A percentile compares a stretch with the other conserved stretches of the same genome.
Conservation (phyloP, 2,329 filamentous ascomycete genomes). For the Thyridium curvatum region DNA sequence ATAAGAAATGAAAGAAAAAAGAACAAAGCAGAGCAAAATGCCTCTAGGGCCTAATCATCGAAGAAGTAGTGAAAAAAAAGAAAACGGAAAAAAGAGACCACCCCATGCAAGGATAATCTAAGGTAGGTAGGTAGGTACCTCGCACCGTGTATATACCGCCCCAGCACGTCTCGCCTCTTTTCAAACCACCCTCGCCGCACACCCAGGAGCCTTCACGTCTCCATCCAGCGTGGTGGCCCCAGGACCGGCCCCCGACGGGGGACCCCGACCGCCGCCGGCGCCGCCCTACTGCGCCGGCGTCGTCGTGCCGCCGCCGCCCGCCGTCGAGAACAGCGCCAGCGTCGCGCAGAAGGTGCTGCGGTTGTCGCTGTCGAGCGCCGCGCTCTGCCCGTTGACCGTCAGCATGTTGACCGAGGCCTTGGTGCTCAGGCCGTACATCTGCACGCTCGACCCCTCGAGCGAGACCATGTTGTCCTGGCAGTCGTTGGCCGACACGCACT, state of each 20-base stretch:
- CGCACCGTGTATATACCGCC: background rate
- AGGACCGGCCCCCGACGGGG: too few relatives aligned
- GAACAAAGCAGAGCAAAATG: too few relatives aligned
- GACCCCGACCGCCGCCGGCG: constrained; percentile 2
- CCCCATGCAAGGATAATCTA: too few relatives aligned
- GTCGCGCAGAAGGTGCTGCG: constrained; percentile 60
- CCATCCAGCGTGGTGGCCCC: too few relatives aligned
- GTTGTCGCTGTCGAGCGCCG: constrained; percentile 53
- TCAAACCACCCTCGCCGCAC: background rate
- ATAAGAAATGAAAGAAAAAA: too few relatives aligned
- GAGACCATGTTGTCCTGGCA: constrained; percentile 77
- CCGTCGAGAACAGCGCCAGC: constrained; percentile 41
- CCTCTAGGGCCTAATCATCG: too few relatives aligned
- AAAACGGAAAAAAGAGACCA: too few relatives aligned
- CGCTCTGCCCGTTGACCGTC: constrained; percentile 48
- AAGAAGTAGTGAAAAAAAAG: too few relatives aligned
- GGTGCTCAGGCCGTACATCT: constrained; percentile 65
- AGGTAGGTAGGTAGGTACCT: too few relatives aligned
- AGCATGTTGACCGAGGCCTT: constrained; percentile 73
- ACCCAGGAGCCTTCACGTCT: too few relatives aligned
- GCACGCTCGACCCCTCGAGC: constrained; percentile 57
- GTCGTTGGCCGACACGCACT: constrained; percentile 58
- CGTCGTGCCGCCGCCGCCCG: constrained; percentile 10
- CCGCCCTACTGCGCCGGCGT: constrained; percentile 7
- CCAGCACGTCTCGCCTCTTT: background rate